Evolutionary conservation across 306 rosid species (phyloP).

Genomic region (Hippophae tibetana): DNA sequence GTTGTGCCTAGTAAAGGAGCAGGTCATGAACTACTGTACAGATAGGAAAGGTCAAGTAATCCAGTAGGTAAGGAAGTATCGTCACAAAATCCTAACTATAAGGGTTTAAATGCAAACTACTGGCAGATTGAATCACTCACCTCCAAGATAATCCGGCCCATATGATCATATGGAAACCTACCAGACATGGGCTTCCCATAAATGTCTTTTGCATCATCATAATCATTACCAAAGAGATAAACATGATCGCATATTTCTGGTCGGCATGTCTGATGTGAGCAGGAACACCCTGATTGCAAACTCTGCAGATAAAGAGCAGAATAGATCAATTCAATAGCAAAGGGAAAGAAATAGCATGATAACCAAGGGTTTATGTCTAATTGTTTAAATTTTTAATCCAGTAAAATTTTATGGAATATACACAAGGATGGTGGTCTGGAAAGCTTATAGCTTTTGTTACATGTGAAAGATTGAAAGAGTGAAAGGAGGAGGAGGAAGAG

Average conservation of each 20-base stretch:
- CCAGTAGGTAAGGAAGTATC: too few species aligned
- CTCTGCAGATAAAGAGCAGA: conserved; percentile 36
- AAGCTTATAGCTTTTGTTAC: too few species aligned
- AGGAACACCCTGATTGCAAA: conserved; percentile 74
- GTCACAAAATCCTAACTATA: not conserved
- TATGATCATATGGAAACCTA: conserved; percentile 87
- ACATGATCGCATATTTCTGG: conserved; percentile 91
- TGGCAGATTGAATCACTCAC: conserved; percentile 31
- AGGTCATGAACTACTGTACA: too few species aligned
- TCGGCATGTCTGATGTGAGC: conserved; percentile 52
- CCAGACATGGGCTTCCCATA: conserved; percentile 76
- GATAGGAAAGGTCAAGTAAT: too few species aligned
- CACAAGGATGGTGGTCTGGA: not conserved
- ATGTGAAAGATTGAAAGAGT: not conserved
- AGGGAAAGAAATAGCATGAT: conserved; percentile 4
- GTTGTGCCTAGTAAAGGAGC: too few species aligned
- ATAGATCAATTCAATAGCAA: conserved; percentile 8
- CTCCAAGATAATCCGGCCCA: conserved; percentile 83
- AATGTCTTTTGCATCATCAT: conserved; percentile 84
- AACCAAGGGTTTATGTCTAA: not conserved
- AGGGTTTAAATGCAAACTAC: conserved; percentile 16
- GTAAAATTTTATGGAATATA: not conserved
- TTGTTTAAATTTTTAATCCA: not conserved
- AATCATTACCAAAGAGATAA: conserved; percentile 83
- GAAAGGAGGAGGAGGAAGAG: not conserved